phyloP scores from a whole-genome alignment of 768 basidiomycete genomes.

The Mycena chlorophos region DNA sequence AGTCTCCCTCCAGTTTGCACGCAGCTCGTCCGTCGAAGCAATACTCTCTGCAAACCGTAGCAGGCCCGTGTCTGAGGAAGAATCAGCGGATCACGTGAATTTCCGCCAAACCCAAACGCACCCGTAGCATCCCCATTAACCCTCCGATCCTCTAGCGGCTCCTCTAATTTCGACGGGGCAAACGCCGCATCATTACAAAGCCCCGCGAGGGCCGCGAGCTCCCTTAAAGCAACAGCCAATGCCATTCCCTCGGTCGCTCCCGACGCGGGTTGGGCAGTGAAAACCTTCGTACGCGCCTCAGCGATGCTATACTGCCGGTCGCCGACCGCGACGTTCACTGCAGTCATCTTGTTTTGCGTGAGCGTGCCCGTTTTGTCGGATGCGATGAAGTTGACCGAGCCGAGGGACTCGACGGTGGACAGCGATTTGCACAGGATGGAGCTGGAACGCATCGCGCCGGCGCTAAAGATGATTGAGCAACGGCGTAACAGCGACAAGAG shows the following conservation, averaged over 20 bases:
- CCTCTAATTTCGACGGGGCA: conserved; percentile 30
- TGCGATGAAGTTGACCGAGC: conserved; percentile 54
- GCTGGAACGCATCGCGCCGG: conserved; percentile 49
- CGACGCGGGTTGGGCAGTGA: conserved; percentile 10
- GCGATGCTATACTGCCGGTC: conserved; percentile 32
- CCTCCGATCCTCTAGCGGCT: conserved; percentile 25
- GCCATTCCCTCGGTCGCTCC: conserved; percentile 18
- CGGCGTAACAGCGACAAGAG: neutral
- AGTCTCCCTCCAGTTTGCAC: conserved; percentile 36
- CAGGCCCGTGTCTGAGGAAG: conserved; percentile 51
- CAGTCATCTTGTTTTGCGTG: conserved; percentile 61
- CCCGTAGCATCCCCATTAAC: conserved; percentile 60
- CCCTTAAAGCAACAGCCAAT: conserved; percentile 27
- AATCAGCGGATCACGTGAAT: neutral
- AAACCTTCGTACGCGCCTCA: conserved; percentile 3
- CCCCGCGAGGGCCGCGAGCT: conserved; percentile 42
- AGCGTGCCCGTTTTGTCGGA: conserved; percentile 65
- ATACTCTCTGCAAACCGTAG: conserved; percentile 48
- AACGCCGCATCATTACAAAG: conserved; percentile 56
- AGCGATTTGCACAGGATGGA: conserved; percentile 57
- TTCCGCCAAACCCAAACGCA: conserved; percentile 17
- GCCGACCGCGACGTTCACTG: conserved; percentile 45
- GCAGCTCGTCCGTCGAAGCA: conserved; percentile 27
- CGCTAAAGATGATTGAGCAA: conserved; percentile 21
- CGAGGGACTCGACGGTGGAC: conserved; percentile 67